phyloP scores from a whole-genome alignment of 2,329 filamentous ascomycete genomes.

The Trichophyton benhamiae region DNA sequence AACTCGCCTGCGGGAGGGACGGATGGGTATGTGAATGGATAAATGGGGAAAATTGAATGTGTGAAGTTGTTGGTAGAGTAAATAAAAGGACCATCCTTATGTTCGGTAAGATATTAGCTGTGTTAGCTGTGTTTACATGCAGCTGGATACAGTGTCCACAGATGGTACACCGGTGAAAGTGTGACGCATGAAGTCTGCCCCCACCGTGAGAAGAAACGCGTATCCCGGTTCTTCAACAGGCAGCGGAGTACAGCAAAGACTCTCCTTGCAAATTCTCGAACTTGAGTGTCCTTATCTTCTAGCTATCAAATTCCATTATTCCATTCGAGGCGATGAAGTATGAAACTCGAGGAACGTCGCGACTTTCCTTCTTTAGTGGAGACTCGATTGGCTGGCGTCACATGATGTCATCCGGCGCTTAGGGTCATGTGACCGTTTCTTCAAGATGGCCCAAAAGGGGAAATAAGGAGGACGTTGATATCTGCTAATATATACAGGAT shows the following conservation, averaged over 20 bases:
- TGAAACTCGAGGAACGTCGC: background rate
- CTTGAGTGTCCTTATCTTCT: background rate
- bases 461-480: background rate
- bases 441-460: background rate
- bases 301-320: background rate
- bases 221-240: background rate
- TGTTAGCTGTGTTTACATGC: background rate
- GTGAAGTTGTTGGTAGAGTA: conserved; percentile 75
- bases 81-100: conserved; percentile 75
- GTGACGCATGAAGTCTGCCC: background rate
- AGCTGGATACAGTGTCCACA: background rate
- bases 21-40: conserved; percentile 75
- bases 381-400: background rate
- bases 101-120: background rate
- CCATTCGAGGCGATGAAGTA: background rate
- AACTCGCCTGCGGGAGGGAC: conserved; percentile 69
- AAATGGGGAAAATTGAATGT: conserved; percentile 66
- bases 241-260: background rate
- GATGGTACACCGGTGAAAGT: background rate
- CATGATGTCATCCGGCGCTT: background rate
- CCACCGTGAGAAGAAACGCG: background rate
- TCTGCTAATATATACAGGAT: background rate
- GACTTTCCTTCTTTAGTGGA: background rate
- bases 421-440: background rate
- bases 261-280: background rate